Evolutionary conservation across 352 stramenopile species (phyloP), one percentile per base, ranked within the genome.

Genomic region (Phytopythium montanum): DNA sequence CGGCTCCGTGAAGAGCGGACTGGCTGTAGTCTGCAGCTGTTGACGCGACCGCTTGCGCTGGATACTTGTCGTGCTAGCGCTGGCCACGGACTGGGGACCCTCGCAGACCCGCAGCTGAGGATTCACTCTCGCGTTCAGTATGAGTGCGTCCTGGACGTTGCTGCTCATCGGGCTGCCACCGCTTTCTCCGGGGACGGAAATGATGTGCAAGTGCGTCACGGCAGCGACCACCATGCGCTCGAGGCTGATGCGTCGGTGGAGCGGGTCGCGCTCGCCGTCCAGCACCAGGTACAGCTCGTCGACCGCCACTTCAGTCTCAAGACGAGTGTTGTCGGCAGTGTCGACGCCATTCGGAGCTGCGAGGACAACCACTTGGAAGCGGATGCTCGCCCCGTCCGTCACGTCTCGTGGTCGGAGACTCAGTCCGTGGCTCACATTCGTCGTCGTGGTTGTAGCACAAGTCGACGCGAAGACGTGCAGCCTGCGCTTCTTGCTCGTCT

Each of bases 121-220:
- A 14, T 83, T 83, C 42, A 81, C 56, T 16, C 69, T 49, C 16
- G 65, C 50, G 23, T 81, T 83, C 26, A 81, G 41, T 28, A 83
- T 75, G 18, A 83, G 56, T 28, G 73, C 57, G 34, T 69, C 51
- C 8, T 25, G n/a, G 8, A 57, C 33, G 5, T 64, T 13, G 13
- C 29, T 50, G 28, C 33, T 44, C 28, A 58, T n/a, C 42, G 42
- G 29, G 19, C 64, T 44, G 4, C 38, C 3, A 2, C 38, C 14
- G 3, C 38, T 46, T n/a, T 65, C 50, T 19, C 67, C 59, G 8
- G 74, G 74, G 45, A 80, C 71, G 16, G 54, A 60, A 23, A 81
- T 76, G 14, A 81, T 69, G 54, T 81, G 71, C 21, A 83, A 65
- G 31, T 83, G 64, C 8, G 49, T 62, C 28, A 81, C 68, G 2